Base-by-base conservation (phyloP, 2,329 filamentous ascomycete species). In the Epichloe sp. region DNA sequence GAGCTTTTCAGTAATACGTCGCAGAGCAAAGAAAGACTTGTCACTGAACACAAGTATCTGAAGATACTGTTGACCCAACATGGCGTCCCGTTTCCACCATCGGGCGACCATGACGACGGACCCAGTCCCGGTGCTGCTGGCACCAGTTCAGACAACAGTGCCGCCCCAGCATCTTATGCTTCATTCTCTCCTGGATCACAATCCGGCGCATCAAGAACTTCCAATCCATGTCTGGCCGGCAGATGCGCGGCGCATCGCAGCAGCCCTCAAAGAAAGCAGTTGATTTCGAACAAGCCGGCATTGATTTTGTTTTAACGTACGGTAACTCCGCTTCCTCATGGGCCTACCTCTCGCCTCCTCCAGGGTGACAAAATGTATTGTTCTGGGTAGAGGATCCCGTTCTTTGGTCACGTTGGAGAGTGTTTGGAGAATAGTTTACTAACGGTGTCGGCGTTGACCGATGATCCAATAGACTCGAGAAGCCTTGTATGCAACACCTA, bases 251-350 rank as follows among this genome's bases (percentile, higher is more conserved):
- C 50, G 56, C 60, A 49, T 53, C 54, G 36, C 62, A 65, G 23
- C 54, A 58, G 52, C 55, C 52, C 21, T 55, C 60, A 53, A 68
- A 57, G 59, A 66, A 65, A 63, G 67, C 71, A 44, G 65, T 86
- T 59, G 85, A 90, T 65, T 85, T 86, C 70, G 85, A 91, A 65
- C 84, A 89, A 66, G 80, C 86, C 60, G 87, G 87, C 64, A 89
- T 93, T 71, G 87, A 93, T 69, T 91, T 93, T 73, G 87, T 93
- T 62, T 79, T 93, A 78, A 85, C 86, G 87, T 93, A 89, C 78
- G 86, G 79, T 65, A 61, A 62, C 67, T 68, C 74, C 54, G 42
- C 52, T 69, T 73, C 74, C 68, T 77, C 78, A 70, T 77, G 75
- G 71, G 75, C 79, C 66, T 85, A 85, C 69, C 75, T 78, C 66